Conservation (phyloP, 2,329 filamentous ascomycete species). For the Sclerotinia spermophila region DNA sequence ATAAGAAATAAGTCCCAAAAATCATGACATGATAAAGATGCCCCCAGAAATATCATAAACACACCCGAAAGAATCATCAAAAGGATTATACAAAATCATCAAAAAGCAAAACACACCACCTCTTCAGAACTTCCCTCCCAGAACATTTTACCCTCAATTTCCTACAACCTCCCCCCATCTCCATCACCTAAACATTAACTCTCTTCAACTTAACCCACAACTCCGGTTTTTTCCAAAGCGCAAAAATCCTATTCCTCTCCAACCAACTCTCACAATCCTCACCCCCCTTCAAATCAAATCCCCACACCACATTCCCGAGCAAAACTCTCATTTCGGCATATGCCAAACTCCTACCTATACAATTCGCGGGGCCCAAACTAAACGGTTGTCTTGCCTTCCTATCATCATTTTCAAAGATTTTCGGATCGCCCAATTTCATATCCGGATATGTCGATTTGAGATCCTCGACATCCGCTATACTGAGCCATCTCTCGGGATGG, state of each 20-base stretch:
- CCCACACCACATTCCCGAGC: slow-evolving; percentile 13
- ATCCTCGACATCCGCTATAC: background rate
- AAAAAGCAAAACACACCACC: no score
- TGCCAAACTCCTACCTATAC: slow-evolving; percentile 18
- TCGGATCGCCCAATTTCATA: background rate
- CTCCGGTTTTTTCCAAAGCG: background rate
- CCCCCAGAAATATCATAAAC: no score
- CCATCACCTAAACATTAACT: background rate
- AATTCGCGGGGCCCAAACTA: slow-evolving; percentile 8
- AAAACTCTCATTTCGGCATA: slow-evolving; percentile 18
- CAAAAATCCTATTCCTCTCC: background rate
- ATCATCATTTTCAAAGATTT: background rate
- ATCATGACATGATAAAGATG: no score
- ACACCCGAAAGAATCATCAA: no score
- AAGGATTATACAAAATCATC: no score
- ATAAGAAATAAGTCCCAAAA: no score
- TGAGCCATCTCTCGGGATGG: slow-evolving; percentile 14
- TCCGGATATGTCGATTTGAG: background rate
- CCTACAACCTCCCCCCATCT: background rate
- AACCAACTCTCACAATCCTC: slow-evolving; percentile 3
- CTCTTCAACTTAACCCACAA: slow-evolving; percentile 17
- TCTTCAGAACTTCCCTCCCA: no score
- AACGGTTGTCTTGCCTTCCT: slow-evolving; percentile 12
- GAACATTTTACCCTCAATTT: no score
- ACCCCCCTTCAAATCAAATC: slow-evolving; percentile 10